phyloP scores from a whole-genome alignment of 495 filamentous ascomycete genomes.

The Penicillium cinerascens region DNA sequence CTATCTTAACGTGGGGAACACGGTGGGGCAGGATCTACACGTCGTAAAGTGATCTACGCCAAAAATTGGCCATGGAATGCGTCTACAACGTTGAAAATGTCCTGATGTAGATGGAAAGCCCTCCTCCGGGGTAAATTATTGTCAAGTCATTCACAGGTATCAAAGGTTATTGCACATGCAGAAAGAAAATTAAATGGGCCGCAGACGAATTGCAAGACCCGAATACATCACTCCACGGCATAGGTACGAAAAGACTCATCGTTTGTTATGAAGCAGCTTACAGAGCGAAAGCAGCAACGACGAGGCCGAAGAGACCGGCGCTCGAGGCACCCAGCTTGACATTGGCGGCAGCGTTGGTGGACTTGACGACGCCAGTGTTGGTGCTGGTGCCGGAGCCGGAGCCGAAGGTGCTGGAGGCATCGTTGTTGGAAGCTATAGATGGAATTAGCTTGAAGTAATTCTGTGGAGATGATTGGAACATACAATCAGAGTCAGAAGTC shows the following conservation, averaged over 20 bases:
- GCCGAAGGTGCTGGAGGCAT: constrained; percentile 14
- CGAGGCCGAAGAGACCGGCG: constrained; percentile 36
- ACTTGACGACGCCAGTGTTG: constrained; percentile 18
- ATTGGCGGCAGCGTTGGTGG: constrained; percentile 30
- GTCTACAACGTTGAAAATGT: neutral
- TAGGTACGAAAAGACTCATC: neutral
- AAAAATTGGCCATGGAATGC: neutral
- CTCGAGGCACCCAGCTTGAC: constrained; percentile 36
- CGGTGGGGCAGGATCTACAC: constrained; percentile 2
- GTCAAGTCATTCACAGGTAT: constrained; percentile 17
- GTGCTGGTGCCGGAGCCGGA: constrained; percentile 21
- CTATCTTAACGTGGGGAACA: neutral
- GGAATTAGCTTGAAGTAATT: neutral
- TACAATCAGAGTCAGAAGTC: constrained; percentile 13
- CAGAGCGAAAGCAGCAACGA: constrained; percentile 38
- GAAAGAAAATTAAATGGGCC: constrained; percentile 3
- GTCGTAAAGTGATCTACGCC: neutral
- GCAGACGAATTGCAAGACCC: neutral
- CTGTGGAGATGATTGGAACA: neutral
- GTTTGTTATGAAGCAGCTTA: constrained; percentile 11
- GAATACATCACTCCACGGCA: neutral
- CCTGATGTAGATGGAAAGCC: neutral
- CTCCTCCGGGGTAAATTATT: neutral
- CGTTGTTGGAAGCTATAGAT: constrained; percentile 11
- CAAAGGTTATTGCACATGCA: constrained; percentile 13